Base-by-base conservation (phyloP, 768 basidiomycete genomes). In the Boletus pseudo-olivaceus region DNA sequence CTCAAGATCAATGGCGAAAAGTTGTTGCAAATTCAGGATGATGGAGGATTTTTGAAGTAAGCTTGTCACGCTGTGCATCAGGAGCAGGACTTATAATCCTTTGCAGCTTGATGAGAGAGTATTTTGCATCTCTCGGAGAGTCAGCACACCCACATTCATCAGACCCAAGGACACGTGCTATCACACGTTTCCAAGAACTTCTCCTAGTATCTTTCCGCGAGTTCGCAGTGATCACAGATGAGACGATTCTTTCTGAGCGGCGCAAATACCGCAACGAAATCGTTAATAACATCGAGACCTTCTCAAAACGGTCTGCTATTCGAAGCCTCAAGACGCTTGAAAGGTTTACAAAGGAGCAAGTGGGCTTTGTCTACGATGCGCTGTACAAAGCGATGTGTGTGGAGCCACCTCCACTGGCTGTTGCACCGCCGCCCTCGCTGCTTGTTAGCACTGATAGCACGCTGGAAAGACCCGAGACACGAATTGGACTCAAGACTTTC, bases 121-220 rank as follows among this genome's bases (percentile, higher is more conserved):
- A 98, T 75, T 99, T 99, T 59, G 81, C 89, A 15, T 90, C 90
- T 27, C 83, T 99, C 14, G 96, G 92, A 35, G 88, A 93, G 15
- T 93, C 96, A 2, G 97, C 96, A 0, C 92, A 98, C 67, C 96
- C 97, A 0, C 74, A 87, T 56, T 91, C 96, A 14, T 69, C 79
- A 7, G 96, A 98, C 62, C 88, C 94, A 8, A 86, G 94, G 14
- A 82, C 90, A 4, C 88, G 95, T 12, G 92, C 93, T 20, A 96
- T 98, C 63, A 98, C 94, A 9, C 87, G 90, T 51, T 99, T 99
- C 80, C 97, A 98, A 70, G 95, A 99, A 73, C 83, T 93, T 1
- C 84, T 98, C 39, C 85, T 98, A 7, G 87, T 99, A 51, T 96
- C 97, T 3, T 99, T 99, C 82, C 84, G 97, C 53, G 97, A 99